Evolutionary conservation across 2,329 filamentous ascomycete genomes (phyloP).

Genomic region (Monilinia polystroma): DNA sequence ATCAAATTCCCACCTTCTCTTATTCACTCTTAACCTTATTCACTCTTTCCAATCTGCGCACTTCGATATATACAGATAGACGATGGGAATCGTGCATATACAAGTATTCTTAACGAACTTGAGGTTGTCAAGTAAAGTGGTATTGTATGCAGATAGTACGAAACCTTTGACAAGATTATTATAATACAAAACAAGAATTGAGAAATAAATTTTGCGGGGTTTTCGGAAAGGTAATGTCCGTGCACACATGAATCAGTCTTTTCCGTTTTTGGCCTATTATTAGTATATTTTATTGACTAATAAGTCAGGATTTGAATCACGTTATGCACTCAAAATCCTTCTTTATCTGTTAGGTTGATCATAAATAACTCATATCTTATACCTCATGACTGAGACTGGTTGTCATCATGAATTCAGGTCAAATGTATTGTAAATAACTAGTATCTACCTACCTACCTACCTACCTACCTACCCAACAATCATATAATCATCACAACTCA

Average conservation of each 20-base stretch:
- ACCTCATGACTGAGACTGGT: too few species aligned
- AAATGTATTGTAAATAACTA: too few species aligned
- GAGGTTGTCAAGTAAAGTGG: not conserved
- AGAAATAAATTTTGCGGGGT: constrained; percentile 22
- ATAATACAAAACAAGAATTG: not conserved
- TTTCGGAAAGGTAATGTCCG: constrained; percentile 4
- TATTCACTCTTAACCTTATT: not conserved
- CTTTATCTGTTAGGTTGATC: too few species aligned
- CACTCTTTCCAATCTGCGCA: not conserved
- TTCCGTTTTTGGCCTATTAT: not conserved
- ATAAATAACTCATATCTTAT: too few species aligned
- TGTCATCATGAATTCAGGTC: too few species aligned
- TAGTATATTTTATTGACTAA: too few species aligned
- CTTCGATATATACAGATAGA: not conserved
- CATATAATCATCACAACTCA: not conserved
- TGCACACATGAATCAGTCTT: not conserved
- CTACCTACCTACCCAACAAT: too few species aligned
- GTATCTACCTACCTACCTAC: too few species aligned
- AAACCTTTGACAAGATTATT: not conserved
- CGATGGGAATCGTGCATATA: not conserved
- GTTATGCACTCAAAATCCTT: too few species aligned
- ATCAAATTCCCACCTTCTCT: not conserved
- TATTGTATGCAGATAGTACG: not conserved
- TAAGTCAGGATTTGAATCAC: too few species aligned
- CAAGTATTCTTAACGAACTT: too few species aligned